phyloP scores from a whole-genome alignment of 2,329 filamentous ascomycete species.

The Clonostachys chloroleuca region DNA sequence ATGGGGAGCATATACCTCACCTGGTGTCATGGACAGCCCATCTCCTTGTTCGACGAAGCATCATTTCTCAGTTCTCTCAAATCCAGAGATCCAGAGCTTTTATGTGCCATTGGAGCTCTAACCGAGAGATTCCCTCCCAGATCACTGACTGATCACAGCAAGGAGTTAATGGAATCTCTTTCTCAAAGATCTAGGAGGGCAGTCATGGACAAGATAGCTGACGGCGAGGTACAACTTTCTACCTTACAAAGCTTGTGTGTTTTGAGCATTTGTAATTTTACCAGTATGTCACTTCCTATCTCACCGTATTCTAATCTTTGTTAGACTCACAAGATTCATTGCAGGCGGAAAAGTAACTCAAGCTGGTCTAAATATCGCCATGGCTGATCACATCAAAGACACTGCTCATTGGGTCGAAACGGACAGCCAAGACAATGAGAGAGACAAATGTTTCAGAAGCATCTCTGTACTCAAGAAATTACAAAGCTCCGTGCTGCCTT shows the following conservation, averaged over 20 bases:
- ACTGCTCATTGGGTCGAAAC: too few relatives aligned
- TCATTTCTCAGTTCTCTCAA: conserved; percentile 31
- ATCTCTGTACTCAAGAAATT: too few relatives aligned
- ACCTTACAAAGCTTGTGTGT: conserved; percentile 30
- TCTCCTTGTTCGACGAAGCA: conserved; percentile 36
- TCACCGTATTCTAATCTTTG: too few relatives aligned
- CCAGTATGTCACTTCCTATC: conserved; percentile 13
- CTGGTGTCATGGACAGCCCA: conserved; percentile 44
- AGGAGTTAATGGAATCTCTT: conserved; percentile 4
- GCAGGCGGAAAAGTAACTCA: too few relatives aligned
- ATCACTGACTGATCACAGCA: conserved; percentile 6
- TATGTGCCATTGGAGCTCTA: conserved; percentile 29
- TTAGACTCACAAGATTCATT: too few relatives aligned
- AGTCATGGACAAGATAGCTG: conserved; percentile 22
- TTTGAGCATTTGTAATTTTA: conserved; percentile 27
- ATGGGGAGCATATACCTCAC: conserved; percentile 30
- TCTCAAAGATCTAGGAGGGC: conserved; percentile 11
- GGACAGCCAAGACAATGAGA: too few relatives aligned
- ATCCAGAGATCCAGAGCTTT: conserved; percentile 25
- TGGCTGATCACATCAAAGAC: too few relatives aligned
- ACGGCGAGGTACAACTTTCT: conserved; percentile 27
- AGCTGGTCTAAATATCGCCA: too few relatives aligned
- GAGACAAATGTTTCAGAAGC: too few relatives aligned
- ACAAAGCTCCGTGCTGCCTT: too few relatives aligned
- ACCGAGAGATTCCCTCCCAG: conserved; percentile 30